Evolutionary conservation across 176 grass and related monocot genomes (phyloP).

Genomic region (Raddia distichophylla): DNA sequence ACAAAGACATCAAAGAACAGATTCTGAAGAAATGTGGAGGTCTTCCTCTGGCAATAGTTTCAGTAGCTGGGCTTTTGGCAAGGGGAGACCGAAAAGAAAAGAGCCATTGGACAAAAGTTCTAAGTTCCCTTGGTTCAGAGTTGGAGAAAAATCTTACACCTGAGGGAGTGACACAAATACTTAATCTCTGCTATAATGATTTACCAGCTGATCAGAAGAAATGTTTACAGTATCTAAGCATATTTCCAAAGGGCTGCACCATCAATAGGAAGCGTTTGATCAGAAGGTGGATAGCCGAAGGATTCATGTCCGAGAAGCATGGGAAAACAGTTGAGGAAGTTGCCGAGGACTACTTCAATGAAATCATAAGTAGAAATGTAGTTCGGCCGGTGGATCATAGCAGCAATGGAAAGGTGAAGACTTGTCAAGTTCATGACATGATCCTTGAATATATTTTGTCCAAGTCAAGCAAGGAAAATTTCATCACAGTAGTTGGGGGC

Average conservation of each 20-base stretch:
- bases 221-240: slow-evolving; percentile 26
- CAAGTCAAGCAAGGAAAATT: slow-evolving; percentile 43
- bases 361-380: slow-evolving; percentile 32
- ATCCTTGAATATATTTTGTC: slow-evolving; percentile 36
- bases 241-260: neutral
- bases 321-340: slow-evolving; percentile 25
- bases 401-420: slow-evolving; percentile 41
- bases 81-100: neutral
- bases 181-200: slow-evolving; percentile 15
- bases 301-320: slow-evolving; percentile 16
- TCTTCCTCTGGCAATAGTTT: slow-evolving; percentile 16
- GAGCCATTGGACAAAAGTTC: neutral
- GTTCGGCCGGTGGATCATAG: slow-evolving; percentile 6
- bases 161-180: neutral
- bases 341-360: slow-evolving; percentile 26
- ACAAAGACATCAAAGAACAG: too few relatives aligned
- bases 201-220: slow-evolving; percentile 9
- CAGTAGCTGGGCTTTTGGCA: slow-evolving; percentile 1
- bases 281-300: slow-evolving; percentile 42
- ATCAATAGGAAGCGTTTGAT: slow-evolving; percentile 24
- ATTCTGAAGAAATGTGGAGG: slow-evolving; percentile 15
- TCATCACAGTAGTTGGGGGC: slow-evolving; percentile 27
- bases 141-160: neutral
- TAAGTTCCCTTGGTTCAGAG: neutral
- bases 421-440: slow-evolving; percentile 41